These are phyloP conservation scores for Zalaria obscura DNA, from an alignment of 2,329 filamentous ascomycete species.

Conservation along the genomic window DNA sequence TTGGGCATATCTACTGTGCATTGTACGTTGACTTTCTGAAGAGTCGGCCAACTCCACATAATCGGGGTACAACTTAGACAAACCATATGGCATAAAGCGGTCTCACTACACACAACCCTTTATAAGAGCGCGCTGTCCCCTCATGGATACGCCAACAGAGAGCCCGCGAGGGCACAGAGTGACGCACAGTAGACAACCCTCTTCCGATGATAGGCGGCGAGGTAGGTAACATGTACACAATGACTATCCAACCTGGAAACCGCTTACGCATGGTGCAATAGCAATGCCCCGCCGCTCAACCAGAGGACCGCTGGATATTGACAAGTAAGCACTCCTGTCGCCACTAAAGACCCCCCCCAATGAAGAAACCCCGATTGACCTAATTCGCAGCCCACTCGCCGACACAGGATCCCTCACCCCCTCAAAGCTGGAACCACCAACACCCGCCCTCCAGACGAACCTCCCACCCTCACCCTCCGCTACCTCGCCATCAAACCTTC, in stretches of 20 bases:
- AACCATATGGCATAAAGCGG: too few species aligned
- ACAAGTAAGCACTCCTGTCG: slow-evolving; percentile 45
- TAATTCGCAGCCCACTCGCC: not conserved
- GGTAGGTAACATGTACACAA: not conserved
- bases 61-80: too few species aligned
- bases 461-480: slow-evolving; percentile 10
- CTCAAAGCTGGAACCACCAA: slow-evolving; percentile 6
- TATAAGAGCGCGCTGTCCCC: too few species aligned
- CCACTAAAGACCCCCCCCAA: not conserved
- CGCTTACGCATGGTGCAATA: slow-evolving; percentile 20
- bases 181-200: not conserved
- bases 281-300: slow-evolving; percentile 55
- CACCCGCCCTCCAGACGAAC: slow-evolving; percentile 10
- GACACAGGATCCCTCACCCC: not conserved
- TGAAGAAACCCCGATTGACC: not conserved
- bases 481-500: slow-evolving; percentile 1
- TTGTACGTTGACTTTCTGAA: too few species aligned
- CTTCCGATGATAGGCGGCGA: not conserved
- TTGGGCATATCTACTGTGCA: too few species aligned
- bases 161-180: too few species aligned
- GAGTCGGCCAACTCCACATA: too few species aligned
- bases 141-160: too few species aligned
- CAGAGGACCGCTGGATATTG: slow-evolving; percentile 61
- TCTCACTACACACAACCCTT: too few species aligned
- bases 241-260: not conserved